Evolutionary conservation across 73 alveolate genomes (phyloP).

Genomic region (Uronychia binucleata): DNA sequence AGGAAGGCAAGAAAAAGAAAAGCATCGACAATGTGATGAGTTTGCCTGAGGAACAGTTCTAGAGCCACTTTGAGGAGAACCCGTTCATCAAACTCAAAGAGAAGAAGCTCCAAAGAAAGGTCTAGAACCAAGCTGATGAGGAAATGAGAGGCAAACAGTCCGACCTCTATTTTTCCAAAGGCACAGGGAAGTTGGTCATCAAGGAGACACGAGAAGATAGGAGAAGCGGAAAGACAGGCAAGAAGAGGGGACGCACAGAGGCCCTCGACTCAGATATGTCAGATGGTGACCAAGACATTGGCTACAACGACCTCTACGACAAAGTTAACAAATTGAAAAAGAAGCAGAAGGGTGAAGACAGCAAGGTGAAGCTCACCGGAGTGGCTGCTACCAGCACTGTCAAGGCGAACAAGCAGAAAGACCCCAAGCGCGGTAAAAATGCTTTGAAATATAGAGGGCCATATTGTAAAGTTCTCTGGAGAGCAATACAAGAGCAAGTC

Average conservation of each 20-base stretch:
- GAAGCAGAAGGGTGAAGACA: constrained; percentile 25
- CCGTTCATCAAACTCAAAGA: constrained; percentile 53
- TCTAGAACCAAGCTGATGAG: constrained; percentile 2
- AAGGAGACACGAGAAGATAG: constrained; percentile 62
- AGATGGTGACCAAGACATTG: constrained; percentile 38
- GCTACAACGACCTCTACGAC: neutral
- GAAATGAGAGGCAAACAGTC: constrained; percentile 5
- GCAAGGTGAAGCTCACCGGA: constrained; percentile 53
- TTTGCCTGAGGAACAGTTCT: constrained; percentile 38
- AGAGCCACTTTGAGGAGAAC: constrained; percentile 51
- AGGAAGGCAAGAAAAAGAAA: constrained; percentile 8
- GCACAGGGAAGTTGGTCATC: constrained; percentile 72
- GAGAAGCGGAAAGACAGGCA: constrained; percentile 54
- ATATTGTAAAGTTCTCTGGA: constrained; percentile 78
- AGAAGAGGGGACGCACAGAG: constrained; percentile 53
- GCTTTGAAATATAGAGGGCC: constrained; percentile 47
- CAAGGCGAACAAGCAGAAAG: constrained; percentile 37
- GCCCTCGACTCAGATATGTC: constrained; percentile 53
- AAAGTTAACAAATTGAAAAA: constrained; percentile 27
- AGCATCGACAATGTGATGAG: constrained; percentile 28
- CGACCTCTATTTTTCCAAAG: constrained; percentile 26
- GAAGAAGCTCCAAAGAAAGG: constrained; percentile 7
- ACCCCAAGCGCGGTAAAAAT: neutral
- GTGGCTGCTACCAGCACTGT: constrained; percentile 38
- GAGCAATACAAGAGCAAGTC: constrained; percentile 69